These are phyloP conservation scores for Lodderomyces oxycetoniae DNA, from an alignment of 1,139 yeast genomes.

Conservation along the genomic window DNA sequence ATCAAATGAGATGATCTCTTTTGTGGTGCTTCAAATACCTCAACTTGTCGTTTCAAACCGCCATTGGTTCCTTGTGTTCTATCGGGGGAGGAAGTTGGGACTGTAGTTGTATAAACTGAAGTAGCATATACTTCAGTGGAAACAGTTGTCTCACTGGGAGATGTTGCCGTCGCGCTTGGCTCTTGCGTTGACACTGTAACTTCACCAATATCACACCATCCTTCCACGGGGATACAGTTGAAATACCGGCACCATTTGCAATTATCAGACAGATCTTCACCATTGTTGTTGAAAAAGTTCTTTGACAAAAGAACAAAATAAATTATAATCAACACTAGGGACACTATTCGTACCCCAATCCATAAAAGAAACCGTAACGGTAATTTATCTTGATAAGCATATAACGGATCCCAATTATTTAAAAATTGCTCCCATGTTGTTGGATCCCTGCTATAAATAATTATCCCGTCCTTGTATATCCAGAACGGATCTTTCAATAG, in stretches of 20 bases:
- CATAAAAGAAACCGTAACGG: constrained; percentile 40
- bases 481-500: constrained; percentile 59
- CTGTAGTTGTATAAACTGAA: constrained; percentile 8
- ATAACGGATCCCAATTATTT: constrained; percentile 42
- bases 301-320: constrained; percentile 48
- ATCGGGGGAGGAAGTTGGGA: constrained; percentile 9
- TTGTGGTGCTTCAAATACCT: constrained; percentile 1
- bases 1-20: background rate
- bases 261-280: constrained; percentile 28
- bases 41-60: constrained; percentile 5
- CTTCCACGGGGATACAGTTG: constrained; percentile 66
- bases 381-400: constrained; percentile 33
- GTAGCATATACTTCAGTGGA: constrained; percentile 10
- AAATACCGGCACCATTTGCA: constrained; percentile 74
- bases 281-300: constrained; percentile 44
- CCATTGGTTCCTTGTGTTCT: constrained; percentile 10
- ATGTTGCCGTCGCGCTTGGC: constrained; percentile 7
- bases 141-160: constrained; percentile 6
- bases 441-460: constrained; percentile 33
- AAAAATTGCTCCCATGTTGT: constrained; percentile 39
- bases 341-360: constrained; percentile 44
- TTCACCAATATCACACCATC: constrained; percentile 67
- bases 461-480: constrained; percentile 40
- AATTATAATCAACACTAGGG: constrained; percentile 45
- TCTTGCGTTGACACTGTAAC: constrained; percentile 27